Base-by-base conservation (phyloP, 73 alveolate genomes). In the Paramecium bursaria region DNA sequence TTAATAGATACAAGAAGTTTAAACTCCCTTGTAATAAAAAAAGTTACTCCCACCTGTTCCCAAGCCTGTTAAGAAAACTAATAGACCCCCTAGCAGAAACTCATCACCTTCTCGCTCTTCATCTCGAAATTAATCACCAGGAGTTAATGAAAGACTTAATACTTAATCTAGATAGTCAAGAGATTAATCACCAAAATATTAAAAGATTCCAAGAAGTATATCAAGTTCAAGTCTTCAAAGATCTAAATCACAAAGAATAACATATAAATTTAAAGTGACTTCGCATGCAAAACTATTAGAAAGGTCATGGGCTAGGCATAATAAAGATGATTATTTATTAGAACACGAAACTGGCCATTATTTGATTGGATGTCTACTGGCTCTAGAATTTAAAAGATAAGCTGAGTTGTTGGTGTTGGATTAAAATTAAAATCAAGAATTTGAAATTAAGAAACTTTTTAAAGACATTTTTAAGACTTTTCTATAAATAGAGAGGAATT, bases 281-380 rank as follows among this genome's bases (percentile, higher is more conserved):
- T 57, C 51, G n/a, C n/a, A n/a, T n/a, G n/a, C n/a, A 27, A 57
- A 57, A 57, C 33, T 57, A 6, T 26, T 11, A 2, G 76, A 57
- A 29, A 67, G 44, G 44, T 67, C 82, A 3, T 67, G 82, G 82
- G 55, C 82, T 67, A 67, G 44, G 44, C 22, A 17, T 7, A 57
- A 27, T 27, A 17, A 15, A 4, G 53, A 31, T 33, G 55, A 67
- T 39, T 42, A 42, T 14, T 67, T 67, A 21, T 35, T 67, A 42
- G 82, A 67, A 67, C 82, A 67, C 21, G 82, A 67, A 42, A 67
- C 55, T 13, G 82, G 82, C 0, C 82, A 67, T 67, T 67, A 67
- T 67, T 33, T 67, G 13, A 67, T 67, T 35, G 82, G 82, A 39
- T 67, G 82, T 42, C 22, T 67, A 15, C 44, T 53, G 2, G 82